These are phyloP conservation scores for Keithomyces neogunnii DNA, from an alignment of 2,329 filamentous ascomycete species.

Conservation along the genomic window DNA sequence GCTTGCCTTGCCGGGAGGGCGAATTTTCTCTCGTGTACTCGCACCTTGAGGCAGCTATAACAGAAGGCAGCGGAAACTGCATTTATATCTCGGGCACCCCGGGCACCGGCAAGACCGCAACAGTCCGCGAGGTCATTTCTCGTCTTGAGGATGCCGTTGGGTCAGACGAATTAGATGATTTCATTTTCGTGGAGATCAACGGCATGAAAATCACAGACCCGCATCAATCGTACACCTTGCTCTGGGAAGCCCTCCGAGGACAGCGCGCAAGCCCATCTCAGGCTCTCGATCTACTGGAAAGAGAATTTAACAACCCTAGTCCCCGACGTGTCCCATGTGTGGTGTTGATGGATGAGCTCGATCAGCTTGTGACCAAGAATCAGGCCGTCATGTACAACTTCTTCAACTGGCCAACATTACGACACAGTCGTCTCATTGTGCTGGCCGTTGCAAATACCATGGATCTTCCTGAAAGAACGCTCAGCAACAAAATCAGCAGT, in stretches of 20 bases:
- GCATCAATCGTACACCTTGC: constrained; percentile 86
- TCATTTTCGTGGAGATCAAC: constrained; percentile 99
- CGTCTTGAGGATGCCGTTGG: constrained; percentile 81
- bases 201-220: constrained; percentile 99
- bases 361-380: constrained; percentile 95
- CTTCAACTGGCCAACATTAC: constrained; percentile 95
- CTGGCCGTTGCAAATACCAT: constrained; percentile 98
- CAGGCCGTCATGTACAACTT: constrained; percentile 99
- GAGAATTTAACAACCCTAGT: constrained; percentile 86
- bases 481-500: constrained; percentile 98
- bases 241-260: constrained; percentile 94
- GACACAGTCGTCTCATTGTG: constrained; percentile 88
- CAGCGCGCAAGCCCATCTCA: constrained; percentile 89
- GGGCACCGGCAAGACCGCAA: constrained; percentile 94
- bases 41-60: constrained; percentile 88
- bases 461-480: constrained; percentile 90
- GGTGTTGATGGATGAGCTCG: constrained; percentile 95
- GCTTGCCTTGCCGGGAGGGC: constrained; percentile 81
- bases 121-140: constrained; percentile 87
- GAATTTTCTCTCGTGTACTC: constrained; percentile 92
- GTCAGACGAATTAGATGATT: constrained; percentile 90
- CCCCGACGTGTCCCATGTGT: constrained; percentile 90
- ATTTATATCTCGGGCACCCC: constrained; percentile 99
- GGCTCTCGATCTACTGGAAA: constrained; percentile 80
- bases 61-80: constrained; percentile 85